Evolutionary conservation across 768 basidiomycete genomes (phyloP), one percentile per base, ranked within the genome.

Genomic region (Amanita fuliginea): DNA sequence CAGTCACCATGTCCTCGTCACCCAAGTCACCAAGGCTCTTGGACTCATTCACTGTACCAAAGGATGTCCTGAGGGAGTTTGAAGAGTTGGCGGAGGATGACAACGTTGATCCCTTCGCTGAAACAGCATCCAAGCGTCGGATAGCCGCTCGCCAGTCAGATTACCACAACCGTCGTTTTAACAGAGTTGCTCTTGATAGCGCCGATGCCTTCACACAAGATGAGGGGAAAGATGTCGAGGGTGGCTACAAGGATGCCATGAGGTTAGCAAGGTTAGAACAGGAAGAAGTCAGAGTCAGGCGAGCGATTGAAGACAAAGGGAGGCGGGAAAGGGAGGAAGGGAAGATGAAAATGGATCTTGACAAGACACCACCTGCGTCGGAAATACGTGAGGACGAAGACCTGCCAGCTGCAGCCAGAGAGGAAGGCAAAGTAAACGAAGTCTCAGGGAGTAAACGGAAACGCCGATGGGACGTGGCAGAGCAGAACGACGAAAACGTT

Each of bases 181-280:
- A 77, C 58, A 83, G 96, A 44, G 78, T 83, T 52, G 85, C 83
- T 24, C 78, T 84, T 53, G 86, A 86, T 36, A 86, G 89, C 47
- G 78, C 76, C 7, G 87, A 91, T 66, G 88, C 81, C 0, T 92
- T 90, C 57, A 69, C 77, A 52, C 74, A 81, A 33, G 73, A 80
- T 52, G 86, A 85, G 47, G 85, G 81, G 0, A 71, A 72, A 55
- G 78, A 80, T 24, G 74, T 76, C 1, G 89, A 91, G 60, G 90
- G 91, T 41, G 87, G 88, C 3, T 99, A 98, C 64, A 94, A 89
- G 62, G 95, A 97, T 62, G 88, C 92, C 10, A 99, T 98, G 96
- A 76, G 92, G 60, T 60, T 94, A 57, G 74, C 86, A 53, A 80
- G 82, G 62, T 68, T 99, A 65, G 93, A 98, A 74, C 86, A 89